Conservation (phyloP, 2,329 filamentous ascomycete species). For the Colletotrichum abscissum region DNA sequence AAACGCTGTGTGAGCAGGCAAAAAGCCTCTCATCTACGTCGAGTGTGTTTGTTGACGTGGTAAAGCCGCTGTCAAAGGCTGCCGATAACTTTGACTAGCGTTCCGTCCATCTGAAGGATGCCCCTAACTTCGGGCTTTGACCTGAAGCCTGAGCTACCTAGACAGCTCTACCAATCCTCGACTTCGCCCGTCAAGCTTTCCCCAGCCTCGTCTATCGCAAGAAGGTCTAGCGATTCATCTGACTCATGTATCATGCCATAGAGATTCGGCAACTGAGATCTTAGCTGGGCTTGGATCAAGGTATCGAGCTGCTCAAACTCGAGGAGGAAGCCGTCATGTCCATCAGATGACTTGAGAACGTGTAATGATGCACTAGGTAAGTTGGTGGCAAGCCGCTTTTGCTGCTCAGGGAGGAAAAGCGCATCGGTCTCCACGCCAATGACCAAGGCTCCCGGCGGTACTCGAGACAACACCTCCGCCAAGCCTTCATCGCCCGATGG, state of each 20-base stretch:
- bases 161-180: slow-evolving; percentile 73
- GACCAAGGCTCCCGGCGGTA: slow-evolving; percentile 44
- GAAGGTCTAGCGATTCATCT: neutral
- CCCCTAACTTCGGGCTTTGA: neutral
- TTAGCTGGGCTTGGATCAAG: slow-evolving; percentile 40
- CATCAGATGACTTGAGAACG: slow-evolving; percentile 43
- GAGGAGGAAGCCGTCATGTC: slow-evolving; percentile 50
- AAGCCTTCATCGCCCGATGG: slow-evolving; percentile 49
- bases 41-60: neutral
- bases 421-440: slow-evolving; percentile 49
- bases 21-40: neutral
- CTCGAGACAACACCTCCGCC: slow-evolving; percentile 37
- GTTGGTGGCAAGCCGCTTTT: slow-evolving; percentile 43
- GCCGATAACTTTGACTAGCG: neutral
- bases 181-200: slow-evolving; percentile 21
- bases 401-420: slow-evolving; percentile 47
- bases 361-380: slow-evolving; percentile 43
- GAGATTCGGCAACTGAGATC: neutral
- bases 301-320: slow-evolving; percentile 46
- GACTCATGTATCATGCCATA: neutral
- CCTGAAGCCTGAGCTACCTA: neutral
- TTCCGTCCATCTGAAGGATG: neutral
- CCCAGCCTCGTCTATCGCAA: neutral
- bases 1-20: neutral
- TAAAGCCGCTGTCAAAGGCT: neutral